These are phyloP conservation scores for Boechera divaricarpa DNA, from an alignment of 345 rosid genomes.

Conservation along the genomic window DNA sequence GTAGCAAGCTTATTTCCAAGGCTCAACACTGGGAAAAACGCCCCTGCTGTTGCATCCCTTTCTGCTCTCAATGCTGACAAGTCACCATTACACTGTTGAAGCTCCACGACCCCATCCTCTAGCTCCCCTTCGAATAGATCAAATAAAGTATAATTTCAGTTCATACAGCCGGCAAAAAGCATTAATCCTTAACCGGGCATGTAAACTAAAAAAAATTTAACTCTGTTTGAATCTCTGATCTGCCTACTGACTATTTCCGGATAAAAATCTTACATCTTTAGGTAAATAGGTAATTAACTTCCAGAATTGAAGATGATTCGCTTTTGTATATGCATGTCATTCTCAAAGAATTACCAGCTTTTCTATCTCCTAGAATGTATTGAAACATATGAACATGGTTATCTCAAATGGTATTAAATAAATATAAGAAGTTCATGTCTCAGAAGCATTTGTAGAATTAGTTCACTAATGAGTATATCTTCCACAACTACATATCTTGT, in stretches of 20 bases:
- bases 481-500: conserved; percentile 10
- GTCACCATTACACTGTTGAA: conserved; percentile 69
- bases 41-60: conserved; percentile 80
- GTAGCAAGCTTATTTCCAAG: conserved; percentile 65
- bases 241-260: conserved; percentile 7
- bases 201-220: neutral
- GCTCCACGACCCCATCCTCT: conserved; percentile 62
- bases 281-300: neutral
- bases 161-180: conserved; percentile 8
- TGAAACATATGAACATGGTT: conserved; percentile 1
- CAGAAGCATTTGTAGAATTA: neutral
- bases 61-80: conserved; percentile 79
- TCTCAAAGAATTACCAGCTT: conserved; percentile 18
- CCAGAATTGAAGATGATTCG: neutral
- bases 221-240: conserved; percentile 3
- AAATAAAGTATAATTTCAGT: conserved; percentile 38
- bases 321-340: conserved; percentile 7
- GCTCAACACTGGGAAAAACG: conserved; percentile 73
- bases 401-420: conserved; percentile 8
- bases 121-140: conserved; percentile 68
- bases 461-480: neutral
- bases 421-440: neutral
- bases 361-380: conserved; percentile 8
- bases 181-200: conserved; percentile 2
- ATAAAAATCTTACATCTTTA: conserved; percentile 1